Base-by-base conservation (phyloP, 805 yeast genomes). In the Metschnikowia dekortorum region DNA sequence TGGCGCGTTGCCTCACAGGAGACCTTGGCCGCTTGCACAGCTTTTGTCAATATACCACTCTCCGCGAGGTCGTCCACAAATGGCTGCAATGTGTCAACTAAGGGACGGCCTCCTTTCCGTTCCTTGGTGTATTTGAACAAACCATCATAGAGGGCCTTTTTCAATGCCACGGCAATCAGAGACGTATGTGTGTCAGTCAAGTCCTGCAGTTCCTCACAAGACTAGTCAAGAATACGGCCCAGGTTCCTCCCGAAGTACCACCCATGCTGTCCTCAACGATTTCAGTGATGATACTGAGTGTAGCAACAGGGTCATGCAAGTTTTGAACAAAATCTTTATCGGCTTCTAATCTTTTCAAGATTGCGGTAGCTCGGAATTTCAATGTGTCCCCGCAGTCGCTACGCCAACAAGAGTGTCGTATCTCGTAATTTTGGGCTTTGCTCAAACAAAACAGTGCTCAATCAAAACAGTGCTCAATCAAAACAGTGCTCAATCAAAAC, bases 371-470 rank as follows among this genome's bases (percentile, higher is more conserved):
- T 37, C 97, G 97, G 26, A 81, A 78, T 11, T 83, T 88, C 53
- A 91, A 71, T 0, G 97, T 91, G 60, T 89, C 94, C 38, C 98
- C 98, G 69, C 97, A 91, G 65, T 91, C 98, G 59, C 98, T 97
- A 66, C 98, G 51, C 98, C 98, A 1, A 92, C 97, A 57, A 83
- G 76, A 1, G 95, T 86, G 61, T 91, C 98, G 57, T 87, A 83
- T 49, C 81, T 78, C 1, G 97, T 91, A 61, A 91, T 85, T 59
- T 81, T 79, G 2, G 96, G 94, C 66, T 91, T 97, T 44, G 16
- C 16, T 16, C 16, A 16, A 16, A 16, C 16, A 16, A 16, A 16
- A 16, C 16, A 16, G 16, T 16, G 16, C 16, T 16, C 16, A 16
- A 16, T 16, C 16, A 16, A 16, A 16, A 16, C 16, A 16, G 16